phyloP scores from a whole-genome alignment of 371 early-diverging fungal species.

The Rhizopus stolonifer region DNA sequence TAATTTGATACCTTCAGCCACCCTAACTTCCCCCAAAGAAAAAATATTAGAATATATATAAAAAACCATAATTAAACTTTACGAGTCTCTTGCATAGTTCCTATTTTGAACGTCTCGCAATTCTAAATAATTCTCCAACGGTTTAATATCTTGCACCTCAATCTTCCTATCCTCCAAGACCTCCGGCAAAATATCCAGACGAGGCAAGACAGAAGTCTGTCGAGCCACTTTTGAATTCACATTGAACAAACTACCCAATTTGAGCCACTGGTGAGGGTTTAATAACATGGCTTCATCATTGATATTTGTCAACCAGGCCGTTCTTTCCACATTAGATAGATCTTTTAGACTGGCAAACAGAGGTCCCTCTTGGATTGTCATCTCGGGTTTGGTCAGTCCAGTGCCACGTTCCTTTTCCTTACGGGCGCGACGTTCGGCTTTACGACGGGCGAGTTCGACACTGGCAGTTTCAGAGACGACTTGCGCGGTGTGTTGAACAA shows the following conservation, averaged over 20 bases:
- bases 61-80: conserved; percentile 15
- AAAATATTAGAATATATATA: not conserved
- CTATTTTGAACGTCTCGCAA: conserved; percentile 46
- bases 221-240: conserved; percentile 36
- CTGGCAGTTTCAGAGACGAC: conserved; percentile 5
- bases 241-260: conserved; percentile 40
- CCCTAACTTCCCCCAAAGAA: conserved; percentile 19
- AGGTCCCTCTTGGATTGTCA: not conserved
- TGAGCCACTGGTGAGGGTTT: conserved; percentile 49
- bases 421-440: conserved; percentile 24
- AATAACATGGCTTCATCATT: conserved; percentile 34
- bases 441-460: conserved; percentile 19
- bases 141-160: conserved; percentile 10
- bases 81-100: conserved; percentile 48
- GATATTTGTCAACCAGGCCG: conserved; percentile 35
- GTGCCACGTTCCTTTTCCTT: conserved; percentile 18
- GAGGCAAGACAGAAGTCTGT: conserved; percentile 26
- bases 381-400: not conserved
- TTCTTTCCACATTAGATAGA: conserved; percentile 24
- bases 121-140: conserved; percentile 38
- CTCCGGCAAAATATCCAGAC: not conserved
- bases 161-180: conserved; percentile 19
- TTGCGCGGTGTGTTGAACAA: not conserved
- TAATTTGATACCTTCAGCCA: conserved; percentile 40
- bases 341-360: conserved; percentile 22